These are phyloP conservation scores for Bolboschoenus planiculmis DNA, from an alignment of 176 grass and related monocot genomes.

Conservation along the genomic window DNA sequence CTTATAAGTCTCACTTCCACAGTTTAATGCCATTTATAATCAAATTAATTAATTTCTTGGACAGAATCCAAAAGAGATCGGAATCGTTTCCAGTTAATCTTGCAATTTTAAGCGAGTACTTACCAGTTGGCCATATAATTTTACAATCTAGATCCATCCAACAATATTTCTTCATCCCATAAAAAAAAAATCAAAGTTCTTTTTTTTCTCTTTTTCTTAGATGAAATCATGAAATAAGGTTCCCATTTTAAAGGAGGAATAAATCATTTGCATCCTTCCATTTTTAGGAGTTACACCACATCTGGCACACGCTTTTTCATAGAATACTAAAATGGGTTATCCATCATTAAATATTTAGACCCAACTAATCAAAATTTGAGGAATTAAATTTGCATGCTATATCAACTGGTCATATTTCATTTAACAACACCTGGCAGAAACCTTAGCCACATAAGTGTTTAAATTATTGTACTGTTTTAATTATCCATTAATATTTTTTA, in stretches of 20 bases:
- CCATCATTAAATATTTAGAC: slow-evolving; percentile 9
- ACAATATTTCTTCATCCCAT: not conserved
- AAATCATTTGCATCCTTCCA: not conserved
- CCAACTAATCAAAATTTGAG: not conserved
- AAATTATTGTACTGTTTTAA: too few species aligned
- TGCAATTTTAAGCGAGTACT: not conserved
- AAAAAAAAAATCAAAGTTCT: not conserved
- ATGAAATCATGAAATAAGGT: not conserved
- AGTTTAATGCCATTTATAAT: too few species aligned
- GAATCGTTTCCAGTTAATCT: not conserved
- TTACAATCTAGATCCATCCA: not conserved
- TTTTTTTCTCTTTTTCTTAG: too few species aligned
- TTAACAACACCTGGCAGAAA: not conserved
- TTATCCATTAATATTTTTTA: not conserved
- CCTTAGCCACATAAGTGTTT: too few species aligned
- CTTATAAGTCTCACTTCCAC: too few species aligned
- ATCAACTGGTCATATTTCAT: not conserved
- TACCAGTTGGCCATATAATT: not conserved
- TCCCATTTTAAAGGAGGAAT: not conserved
- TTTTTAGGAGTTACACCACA: not conserved
- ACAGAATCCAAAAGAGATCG: not conserved
- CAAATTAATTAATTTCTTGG: not conserved
- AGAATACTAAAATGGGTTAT: not conserved
- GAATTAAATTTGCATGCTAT: not conserved
- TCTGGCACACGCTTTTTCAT: slow-evolving; percentile 7